Evolutionary conservation across 192 early-diverging fungal genomes (phyloP), one percentile per base, ranked within the genome.

Genomic region (Phlyctochytrium planicorne): DNA sequence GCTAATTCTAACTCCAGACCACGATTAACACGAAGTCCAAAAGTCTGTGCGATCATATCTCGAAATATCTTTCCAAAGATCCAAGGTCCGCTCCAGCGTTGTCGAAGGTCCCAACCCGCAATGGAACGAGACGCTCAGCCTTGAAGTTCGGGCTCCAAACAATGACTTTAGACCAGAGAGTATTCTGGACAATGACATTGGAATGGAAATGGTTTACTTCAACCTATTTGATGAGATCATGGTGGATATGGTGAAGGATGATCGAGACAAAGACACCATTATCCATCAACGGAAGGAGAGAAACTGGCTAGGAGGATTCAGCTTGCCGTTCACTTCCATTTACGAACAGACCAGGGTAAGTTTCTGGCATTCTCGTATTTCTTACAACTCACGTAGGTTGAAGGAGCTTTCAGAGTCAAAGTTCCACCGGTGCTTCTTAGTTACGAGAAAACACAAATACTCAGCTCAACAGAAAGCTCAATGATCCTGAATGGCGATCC

Each of bases 151-250:
- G 2, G 65, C 78, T 0, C 66, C 73, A 2, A 59, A 70, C 32
- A 71, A 67, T 37, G 80, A 81, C 32, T 79, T 77, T 56, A 40
- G 59, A n/a, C 79, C 74, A 2, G 77, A 79, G 20, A 69, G 40
- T n/a, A 31, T 78, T 4, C 37, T 81, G 20, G 76, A 82, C 52
- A 70, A 60, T 20, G 83, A 86, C 33, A 52, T 82, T 16, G 70
- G 60, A 2, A 71, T 70, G 53, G 78, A 86, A 50, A 52, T 60
- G 4, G 40, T 86, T n/a, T 86, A 78, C 70, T 74, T 86, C 47
- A 77, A 86, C 60, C 50, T 86, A 0, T 86, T 83, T 53, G 84
- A 86, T 55, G 84, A 86, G 74, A 29, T 78, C 25, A 37, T 79
- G 0, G 74, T 86, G 3, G 81, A 86, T 65, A 65, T 85, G 56